Evolutionary conservation across 2,329 filamentous ascomycete genomes (phyloP).

Genomic region (Daldinia eschscholtzii): DNA sequence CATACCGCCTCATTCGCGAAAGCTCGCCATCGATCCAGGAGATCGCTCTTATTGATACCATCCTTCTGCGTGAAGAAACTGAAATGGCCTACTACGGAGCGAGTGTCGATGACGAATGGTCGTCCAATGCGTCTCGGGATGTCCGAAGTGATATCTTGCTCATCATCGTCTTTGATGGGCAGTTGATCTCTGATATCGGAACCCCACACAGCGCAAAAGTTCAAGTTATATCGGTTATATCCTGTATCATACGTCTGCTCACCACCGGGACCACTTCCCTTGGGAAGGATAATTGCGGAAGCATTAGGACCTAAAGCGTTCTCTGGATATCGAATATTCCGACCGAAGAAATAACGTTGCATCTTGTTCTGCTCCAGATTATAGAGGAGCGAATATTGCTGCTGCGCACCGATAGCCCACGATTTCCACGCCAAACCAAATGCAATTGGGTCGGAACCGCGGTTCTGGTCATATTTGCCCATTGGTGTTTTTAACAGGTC

Average conservation of each 20-base stretch:
- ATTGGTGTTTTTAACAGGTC: conserved; percentile 62
- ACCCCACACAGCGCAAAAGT: conserved; percentile 67
- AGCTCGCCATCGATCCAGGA: conserved; percentile 65
- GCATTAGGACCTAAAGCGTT: conserved; percentile 41
- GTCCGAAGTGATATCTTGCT: conserved; percentile 59
- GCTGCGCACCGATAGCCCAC: conserved; percentile 65
- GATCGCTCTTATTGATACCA: conserved; percentile 63
- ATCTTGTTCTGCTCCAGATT: conserved; percentile 63
- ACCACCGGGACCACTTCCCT: conserved; percentile 41
- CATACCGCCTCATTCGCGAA: conserved; percentile 68
- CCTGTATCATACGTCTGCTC: conserved; percentile 62
- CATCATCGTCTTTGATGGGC: conserved; percentile 60
- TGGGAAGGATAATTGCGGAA: conserved; percentile 20
- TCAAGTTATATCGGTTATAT: conserved; percentile 64
- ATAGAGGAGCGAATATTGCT: conserved; percentile 63
- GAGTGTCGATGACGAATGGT: conserved; percentile 65
- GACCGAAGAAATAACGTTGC: conserved; percentile 62
- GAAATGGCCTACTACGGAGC: conserved; percentile 67
- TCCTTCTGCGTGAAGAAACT: conserved; percentile 60
- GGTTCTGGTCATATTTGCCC: conserved; percentile 59
- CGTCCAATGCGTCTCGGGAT: conserved; percentile 56
- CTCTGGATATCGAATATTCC: conserved; percentile 46
- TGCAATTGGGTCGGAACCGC: conserved; percentile 49
- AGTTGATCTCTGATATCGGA: conserved; percentile 63
- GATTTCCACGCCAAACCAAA: conserved; percentile 60